Conservation (phyloP, 2,329 filamentous ascomycete genomes). For the Elsinoe arachidis region DNA sequence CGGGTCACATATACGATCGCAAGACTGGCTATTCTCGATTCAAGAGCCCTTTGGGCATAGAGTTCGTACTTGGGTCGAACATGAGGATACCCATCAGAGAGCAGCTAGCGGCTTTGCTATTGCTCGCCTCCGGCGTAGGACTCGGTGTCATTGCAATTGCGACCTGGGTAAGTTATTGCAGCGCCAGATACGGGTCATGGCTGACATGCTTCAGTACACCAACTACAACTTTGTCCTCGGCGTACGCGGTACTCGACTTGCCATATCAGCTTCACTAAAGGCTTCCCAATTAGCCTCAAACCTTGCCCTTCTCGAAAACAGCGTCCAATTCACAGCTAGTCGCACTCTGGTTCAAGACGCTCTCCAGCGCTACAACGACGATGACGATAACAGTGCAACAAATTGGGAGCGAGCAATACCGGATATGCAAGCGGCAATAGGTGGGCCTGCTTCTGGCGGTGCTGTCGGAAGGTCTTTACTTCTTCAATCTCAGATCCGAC, state of each 20-base stretch:
- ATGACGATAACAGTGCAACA: constrained; percentile 44
- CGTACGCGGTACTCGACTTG: constrained; percentile 50
- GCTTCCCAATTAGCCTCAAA: constrained; percentile 71
- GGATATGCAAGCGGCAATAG: constrained; percentile 67
- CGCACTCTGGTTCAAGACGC: constrained; percentile 46
- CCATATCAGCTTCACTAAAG: constrained; percentile 77
- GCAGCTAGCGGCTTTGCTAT: constrained; percentile 73
- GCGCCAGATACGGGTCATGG: not conserved
- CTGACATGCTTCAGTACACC: constrained; percentile 38
- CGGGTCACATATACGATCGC: not conserved
- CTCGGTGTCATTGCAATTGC: constrained; percentile 73
- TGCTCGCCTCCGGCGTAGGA: constrained; percentile 63
- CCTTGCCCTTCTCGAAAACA: constrained; percentile 69
- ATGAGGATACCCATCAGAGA: constrained; percentile 85
- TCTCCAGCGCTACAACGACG: constrained; percentile 43
- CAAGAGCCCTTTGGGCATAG: not conserved
- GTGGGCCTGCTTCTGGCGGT: constrained; percentile 37
- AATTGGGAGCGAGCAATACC: constrained; percentile 54
- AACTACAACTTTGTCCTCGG: constrained; percentile 53
- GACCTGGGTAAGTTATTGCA: constrained; percentile 40
- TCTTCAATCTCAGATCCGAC: constrained; percentile 65
- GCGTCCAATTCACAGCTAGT: constrained; percentile 62
- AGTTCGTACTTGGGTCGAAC: not conserved
- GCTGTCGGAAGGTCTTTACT: constrained; percentile 43
- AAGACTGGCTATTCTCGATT: not conserved